phyloP scores from a whole-genome alignment of 2,329 filamentous ascomycete genomes.

The Zymoseptoria tritici region DNA sequence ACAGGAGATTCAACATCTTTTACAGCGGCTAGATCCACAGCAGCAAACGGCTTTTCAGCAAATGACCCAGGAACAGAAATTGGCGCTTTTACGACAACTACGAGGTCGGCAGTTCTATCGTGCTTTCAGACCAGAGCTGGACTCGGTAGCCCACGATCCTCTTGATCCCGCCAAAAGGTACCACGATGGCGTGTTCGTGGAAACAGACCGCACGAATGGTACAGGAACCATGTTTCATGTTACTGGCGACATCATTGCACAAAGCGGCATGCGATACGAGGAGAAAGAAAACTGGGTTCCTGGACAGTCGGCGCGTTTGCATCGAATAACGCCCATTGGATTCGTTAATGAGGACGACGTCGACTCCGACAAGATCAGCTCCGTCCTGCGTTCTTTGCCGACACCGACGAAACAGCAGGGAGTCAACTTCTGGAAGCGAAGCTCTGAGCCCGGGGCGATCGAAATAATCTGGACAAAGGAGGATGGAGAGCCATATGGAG shows the following conservation, averaged over 20 bases:
- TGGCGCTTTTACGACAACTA: neutral
- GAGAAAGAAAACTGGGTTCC: neutral
- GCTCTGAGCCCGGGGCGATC: neutral
- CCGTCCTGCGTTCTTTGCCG: neutral
- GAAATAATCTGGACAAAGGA: neutral
- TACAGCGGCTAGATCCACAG: neutral
- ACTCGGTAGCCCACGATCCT: slow-evolving; percentile 2
- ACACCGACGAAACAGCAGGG: neutral
- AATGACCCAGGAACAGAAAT: neutral
- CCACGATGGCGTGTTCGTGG: slow-evolving; percentile 3
- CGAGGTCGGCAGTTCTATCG: neutral
- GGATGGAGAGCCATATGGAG: neutral
- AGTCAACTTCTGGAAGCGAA: neutral
- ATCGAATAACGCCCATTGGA: neutral
- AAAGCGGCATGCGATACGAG: slow-evolving; percentile 3
- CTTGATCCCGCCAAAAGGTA: slow-evolving; percentile 5
- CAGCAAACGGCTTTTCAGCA: neutral
- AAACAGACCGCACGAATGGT: neutral
- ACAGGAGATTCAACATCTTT: neutral
- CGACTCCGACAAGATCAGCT: neutral
- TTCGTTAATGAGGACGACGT: neutral
- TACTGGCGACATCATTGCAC: slow-evolving; percentile 3
- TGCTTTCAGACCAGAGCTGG: neutral
- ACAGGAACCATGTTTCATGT: slow-evolving; percentile 1
- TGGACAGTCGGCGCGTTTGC: neutral